Evolutionary conservation across 345 rosid genomes (phyloP).

Genomic region (Hypericum perforatum): DNA sequence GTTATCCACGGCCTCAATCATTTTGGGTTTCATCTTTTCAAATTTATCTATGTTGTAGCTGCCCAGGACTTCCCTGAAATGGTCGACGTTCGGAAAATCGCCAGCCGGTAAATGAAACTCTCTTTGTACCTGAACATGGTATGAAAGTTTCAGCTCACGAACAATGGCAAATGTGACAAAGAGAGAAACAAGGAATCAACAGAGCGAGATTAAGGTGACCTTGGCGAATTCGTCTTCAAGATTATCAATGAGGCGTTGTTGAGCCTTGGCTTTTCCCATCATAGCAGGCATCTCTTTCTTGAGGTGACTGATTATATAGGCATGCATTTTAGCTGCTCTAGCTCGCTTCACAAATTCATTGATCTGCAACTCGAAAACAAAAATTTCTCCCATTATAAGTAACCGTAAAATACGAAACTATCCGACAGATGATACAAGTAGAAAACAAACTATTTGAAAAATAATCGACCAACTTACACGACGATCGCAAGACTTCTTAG

Average conservation of each 20-base stretch:
- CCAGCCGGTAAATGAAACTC: constrained; percentile 82
- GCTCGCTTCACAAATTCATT: constrained; percentile 96
- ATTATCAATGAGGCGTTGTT: constrained; percentile 68
- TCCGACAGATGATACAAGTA: neutral
- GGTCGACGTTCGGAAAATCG: constrained; percentile 79
- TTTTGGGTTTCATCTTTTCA: constrained; percentile 82
- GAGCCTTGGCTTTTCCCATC: constrained; percentile 89
- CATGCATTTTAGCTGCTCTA: constrained; percentile 92
- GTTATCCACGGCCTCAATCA: constrained; percentile 80
- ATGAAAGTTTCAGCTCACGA: no score
- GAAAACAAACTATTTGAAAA: neutral
- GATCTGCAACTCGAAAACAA: constrained; percentile 36
- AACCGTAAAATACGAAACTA: no score
- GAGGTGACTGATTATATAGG: constrained; percentile 78
- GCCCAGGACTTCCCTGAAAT: constrained; percentile 56
- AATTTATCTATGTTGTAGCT: constrained; percentile 80
- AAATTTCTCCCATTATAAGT: neutral
- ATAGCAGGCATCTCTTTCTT: constrained; percentile 88
- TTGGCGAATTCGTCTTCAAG: constrained; percentile 68
- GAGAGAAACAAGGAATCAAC: neutral
- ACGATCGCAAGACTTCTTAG: constrained; percentile 23
- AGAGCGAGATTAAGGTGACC: no score
- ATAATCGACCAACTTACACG: constrained; percentile 6
- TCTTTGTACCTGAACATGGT: constrained; percentile 55
- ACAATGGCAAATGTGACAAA: no score